A percentile compares a stretch with the other conserved stretches of the same genome.
Evolutionary conservation across 2,329 filamentous ascomycete species (phyloP).

Genomic region (Fusarium sp.): DNA sequence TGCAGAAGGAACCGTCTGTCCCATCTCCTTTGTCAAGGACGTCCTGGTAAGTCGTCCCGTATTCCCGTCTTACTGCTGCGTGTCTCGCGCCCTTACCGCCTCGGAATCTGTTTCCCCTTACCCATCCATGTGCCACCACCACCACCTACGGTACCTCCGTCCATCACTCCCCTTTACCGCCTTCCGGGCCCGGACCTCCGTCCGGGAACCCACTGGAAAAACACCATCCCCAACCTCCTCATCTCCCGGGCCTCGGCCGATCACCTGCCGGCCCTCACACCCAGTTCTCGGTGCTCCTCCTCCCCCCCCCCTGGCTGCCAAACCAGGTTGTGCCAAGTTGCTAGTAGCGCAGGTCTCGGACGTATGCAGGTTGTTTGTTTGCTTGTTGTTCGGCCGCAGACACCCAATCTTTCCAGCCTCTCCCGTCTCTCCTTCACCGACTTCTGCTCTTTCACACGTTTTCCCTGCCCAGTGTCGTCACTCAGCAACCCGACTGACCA

Average conservation of each 20-base stretch:
- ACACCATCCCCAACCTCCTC: constrained; percentile 31
- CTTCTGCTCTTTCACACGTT: constrained; percentile 31
- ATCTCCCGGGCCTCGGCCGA: constrained; percentile 30
- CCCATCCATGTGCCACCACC: constrained; percentile 1
- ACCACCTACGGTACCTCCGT: constrained; percentile 20
- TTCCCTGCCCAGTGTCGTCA: constrained; percentile 21
- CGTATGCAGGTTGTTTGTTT: constrained; percentile 29
- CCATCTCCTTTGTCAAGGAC: constrained; percentile 87
- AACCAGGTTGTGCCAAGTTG: constrained; percentile 34
- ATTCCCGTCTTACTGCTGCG: constrained; percentile 28
- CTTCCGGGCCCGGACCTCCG: constrained; percentile 38
- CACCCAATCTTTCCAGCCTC: constrained; percentile 25
- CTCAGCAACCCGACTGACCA: constrained; percentile 27
- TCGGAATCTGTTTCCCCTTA: constrained; percentile 23
- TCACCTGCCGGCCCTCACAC: constrained; percentile 25
- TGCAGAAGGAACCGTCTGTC: constrained; percentile 83
- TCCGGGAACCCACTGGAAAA: constrained; percentile 23
- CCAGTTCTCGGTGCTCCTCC: constrained; percentile 19
- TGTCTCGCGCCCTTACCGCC: constrained; percentile 29
- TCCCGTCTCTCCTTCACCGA: constrained; percentile 40
- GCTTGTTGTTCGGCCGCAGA: constrained; percentile 12
- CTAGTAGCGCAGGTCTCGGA: constrained; percentile 26
- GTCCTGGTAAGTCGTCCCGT: constrained; percentile 73
- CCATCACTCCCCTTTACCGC: constrained; percentile 23
- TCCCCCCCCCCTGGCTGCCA: constrained; percentile 12